These are phyloP conservation scores for Maudiozyma turicensis DNA, from an alignment of 805 yeast species.

Conservation along the genomic window DNA sequence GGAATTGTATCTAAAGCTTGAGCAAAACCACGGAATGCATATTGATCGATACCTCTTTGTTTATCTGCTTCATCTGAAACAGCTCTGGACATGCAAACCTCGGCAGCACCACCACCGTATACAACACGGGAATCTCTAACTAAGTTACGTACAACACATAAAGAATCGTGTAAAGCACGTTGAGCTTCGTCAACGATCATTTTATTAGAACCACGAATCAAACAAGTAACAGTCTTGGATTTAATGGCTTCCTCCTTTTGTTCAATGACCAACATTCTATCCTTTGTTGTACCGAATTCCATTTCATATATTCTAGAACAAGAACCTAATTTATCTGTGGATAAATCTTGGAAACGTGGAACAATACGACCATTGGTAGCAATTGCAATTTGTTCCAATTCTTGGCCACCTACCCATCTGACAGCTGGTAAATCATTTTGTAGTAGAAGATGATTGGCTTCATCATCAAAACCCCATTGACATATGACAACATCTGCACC, in stretches of 20 bases:
- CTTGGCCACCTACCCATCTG: conserved; percentile 99
- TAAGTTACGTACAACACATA: conserved; percentile 94
- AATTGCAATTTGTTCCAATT: conserved; percentile 88
- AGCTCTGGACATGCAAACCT: conserved; percentile 84
- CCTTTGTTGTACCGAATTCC: conserved; percentile 93
- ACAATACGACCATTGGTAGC: conserved; percentile 97
- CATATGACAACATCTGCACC: conserved; percentile 97
- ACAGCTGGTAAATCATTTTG: conserved; percentile 90
- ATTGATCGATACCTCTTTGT: conserved; percentile 93
- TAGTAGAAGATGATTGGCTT: conserved; percentile 85
- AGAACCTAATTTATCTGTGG: conserved; percentile 70
- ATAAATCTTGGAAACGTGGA: conserved; percentile 89
- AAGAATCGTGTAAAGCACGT: conserved; percentile 91
- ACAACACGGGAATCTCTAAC: conserved; percentile 87
- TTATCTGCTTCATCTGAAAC: conserved; percentile 86
- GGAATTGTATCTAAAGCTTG: conserved; percentile 87
- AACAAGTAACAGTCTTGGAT: conserved; percentile 72
- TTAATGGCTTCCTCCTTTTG: conserved; percentile 63
- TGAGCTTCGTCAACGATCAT: conserved; percentile 97
- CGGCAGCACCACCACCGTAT: conserved; percentile 99
- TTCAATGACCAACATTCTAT: conserved; percentile 91
- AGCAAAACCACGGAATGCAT: conserved; percentile 93
- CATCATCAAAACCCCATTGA: conserved; percentile 99
- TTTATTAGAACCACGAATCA: conserved; percentile 90
- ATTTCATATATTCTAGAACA: conserved; percentile 82